Conservation (phyloP, 148 eudicot species). For the Fagopyrum homotropicum region DNA sequence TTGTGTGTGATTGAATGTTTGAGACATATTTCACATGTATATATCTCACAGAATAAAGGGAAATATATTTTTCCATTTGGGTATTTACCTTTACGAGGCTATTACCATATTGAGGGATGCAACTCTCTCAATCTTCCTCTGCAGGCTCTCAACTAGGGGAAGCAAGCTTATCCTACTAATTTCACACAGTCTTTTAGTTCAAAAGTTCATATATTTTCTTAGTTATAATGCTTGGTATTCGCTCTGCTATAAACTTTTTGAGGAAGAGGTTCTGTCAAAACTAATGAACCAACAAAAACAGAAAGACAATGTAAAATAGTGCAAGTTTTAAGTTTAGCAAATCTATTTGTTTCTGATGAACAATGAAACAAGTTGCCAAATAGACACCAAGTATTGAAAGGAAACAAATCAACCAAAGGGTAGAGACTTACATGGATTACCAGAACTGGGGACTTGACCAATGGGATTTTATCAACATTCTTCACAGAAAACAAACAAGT, state of each 20-base stretch:
- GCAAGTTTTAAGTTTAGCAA: background rate
- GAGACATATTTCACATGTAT: too few relatives aligned
- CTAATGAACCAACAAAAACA: background rate
- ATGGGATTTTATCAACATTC: constrained; percentile 82
- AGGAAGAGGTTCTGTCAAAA: background rate
- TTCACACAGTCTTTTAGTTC: background rate
- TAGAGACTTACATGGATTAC: constrained; percentile 66
- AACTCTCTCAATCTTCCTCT: background rate
- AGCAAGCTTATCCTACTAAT: background rate
- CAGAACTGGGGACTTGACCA: constrained; percentile 59
- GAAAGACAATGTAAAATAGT: background rate
- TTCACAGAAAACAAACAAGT: constrained; percentile 27
- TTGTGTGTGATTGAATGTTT: background rate
- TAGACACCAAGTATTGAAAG: background rate
- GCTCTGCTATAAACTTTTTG: background rate
- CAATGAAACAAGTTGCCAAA: background rate
- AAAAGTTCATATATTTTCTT: background rate
- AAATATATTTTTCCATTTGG: too few relatives aligned
- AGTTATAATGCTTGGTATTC: background rate
- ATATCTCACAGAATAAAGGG: too few relatives aligned
- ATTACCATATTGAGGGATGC: background rate
- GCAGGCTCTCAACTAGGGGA: background rate
- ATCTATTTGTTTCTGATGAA: background rate
- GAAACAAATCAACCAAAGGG: background rate
- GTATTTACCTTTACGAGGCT: background rate